phyloP scores from a whole-genome alignment of 352 stramenopile species.

The Phytopythium chamaehyphon region DNA sequence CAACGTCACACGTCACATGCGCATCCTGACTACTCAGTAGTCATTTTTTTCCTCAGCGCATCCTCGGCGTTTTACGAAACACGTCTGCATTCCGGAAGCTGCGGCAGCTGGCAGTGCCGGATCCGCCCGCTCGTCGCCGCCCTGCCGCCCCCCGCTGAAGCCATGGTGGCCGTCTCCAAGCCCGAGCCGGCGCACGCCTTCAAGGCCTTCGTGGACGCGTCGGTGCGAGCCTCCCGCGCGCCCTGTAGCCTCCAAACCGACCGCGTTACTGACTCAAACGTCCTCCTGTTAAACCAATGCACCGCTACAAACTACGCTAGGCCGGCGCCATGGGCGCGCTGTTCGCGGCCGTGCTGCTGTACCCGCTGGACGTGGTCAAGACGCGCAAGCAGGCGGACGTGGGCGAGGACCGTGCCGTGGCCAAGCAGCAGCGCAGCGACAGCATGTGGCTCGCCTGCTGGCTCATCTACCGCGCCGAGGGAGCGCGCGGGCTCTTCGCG shows the following conservation, averaged over 20 bases:
- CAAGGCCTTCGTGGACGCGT: conserved; percentile 77
- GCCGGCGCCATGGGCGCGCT: conserved; percentile 73
- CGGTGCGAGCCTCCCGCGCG: conserved; percentile 29
- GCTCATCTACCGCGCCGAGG: conserved; percentile 65
- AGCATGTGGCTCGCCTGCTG: conserved; percentile 57
- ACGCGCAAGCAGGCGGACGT: conserved; percentile 62
- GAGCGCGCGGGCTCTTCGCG: conserved; percentile 56
- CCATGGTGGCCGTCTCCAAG: conserved; percentile 8
- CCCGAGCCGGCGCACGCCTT: conserved; percentile 36
- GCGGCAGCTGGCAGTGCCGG: background rate
- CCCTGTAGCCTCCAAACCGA: background rate
- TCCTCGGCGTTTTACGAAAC: conserved; percentile 6
- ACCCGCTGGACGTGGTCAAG: conserved; percentile 77
- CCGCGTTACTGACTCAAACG: background rate
- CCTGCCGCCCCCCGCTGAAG: background rate
- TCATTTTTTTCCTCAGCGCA: no score
- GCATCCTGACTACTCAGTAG: background rate
- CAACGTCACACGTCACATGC: no score
- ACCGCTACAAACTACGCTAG: conserved; percentile 25
- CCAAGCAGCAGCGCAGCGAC: conserved; percentile 26
- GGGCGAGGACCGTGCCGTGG: conserved; percentile 18
- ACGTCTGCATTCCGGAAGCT: background rate
- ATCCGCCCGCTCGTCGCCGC: background rate
- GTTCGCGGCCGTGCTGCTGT: conserved; percentile 67
- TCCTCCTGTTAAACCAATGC: background rate